Base-by-base conservation (phyloP, 2,329 filamentous ascomycete species). In the Xylaria sp. region DNA sequence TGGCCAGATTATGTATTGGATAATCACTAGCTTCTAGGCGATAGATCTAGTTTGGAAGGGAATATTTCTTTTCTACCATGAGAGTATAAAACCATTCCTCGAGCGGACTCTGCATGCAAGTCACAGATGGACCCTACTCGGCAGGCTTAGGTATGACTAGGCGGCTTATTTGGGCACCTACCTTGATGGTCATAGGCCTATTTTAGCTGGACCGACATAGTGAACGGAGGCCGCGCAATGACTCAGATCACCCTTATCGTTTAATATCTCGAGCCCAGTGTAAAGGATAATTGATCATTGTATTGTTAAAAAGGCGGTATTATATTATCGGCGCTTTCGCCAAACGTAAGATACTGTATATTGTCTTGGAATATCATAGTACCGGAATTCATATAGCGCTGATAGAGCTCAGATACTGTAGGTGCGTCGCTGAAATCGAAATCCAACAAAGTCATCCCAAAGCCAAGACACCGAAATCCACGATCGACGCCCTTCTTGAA, bases 401-500 rank as follows among this genome's bases (percentile, higher is more conserved):
- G 20, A 12, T 23, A 4, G 25, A 49, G 10, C 5, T 46, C 20
- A 31, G 25, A 31, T 33, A 31, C 12, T n/a, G n/a, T n/a, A n/a
- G n/a, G n/a, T 10, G 9, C 4, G 20, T 28, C 31, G 12, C 7
- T 1, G 12, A 20, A 31, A 20, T 55, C 31, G 5, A 33, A 7
- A 55, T 15, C 8, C 15, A 36, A 12, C 25, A 12, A 33, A 28
- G n/a, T 55, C 5, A 20, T 10, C 23, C 25, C 13, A 25, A 51
- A 28, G 13, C 18, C 25, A 52, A 18, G 25, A 52, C 28, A 18
- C 7, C 15, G 7, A 8, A 31, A 7, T 5, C 49, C 9, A 58
- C 9, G 39, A n/a, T 23, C 15, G 52, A 59, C 62, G 23, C 63
- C 56, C 25, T 55, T 39, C n/a, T 43, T 18, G 18, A 13, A 18